Conservation (phyloP, 495 filamentous ascomycete genomes). For the Podospora pseudocomata region DNA sequence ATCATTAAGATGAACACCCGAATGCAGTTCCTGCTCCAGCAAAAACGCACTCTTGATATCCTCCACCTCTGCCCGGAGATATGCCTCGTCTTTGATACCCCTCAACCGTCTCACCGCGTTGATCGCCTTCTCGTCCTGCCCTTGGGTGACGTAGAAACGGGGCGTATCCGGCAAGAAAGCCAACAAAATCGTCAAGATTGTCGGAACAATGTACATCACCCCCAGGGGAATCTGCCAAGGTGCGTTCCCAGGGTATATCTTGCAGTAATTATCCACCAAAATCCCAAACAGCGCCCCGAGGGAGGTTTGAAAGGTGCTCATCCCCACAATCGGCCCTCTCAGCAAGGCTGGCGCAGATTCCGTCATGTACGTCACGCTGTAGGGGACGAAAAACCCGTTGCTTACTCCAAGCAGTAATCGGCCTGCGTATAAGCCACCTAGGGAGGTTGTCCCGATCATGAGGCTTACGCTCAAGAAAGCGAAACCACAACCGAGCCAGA, state of each 20-base stretch:
- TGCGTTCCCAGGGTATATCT: slow-evolving; percentile 24
- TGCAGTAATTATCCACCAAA: slow-evolving; percentile 50
- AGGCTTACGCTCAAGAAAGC: slow-evolving; percentile 37
- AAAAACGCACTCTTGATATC: slow-evolving; percentile 28
- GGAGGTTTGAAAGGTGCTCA: slow-evolving; percentile 48
- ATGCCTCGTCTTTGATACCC: slow-evolving; percentile 27
- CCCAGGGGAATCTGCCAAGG: slow-evolving; percentile 54
- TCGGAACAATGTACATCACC: slow-evolving; percentile 51
- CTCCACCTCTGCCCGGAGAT: slow-evolving; percentile 31
- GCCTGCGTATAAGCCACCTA: slow-evolving; percentile 43
- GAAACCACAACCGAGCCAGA: slow-evolving; percentile 44
- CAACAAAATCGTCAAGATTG: slow-evolving; percentile 43
- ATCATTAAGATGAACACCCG: slow-evolving; percentile 25
- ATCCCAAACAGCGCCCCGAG: slow-evolving; percentile 54
- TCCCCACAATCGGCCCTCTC: slow-evolving; percentile 45
- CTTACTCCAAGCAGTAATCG: slow-evolving; percentile 45
- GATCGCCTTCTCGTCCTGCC: slow-evolving; percentile 32
- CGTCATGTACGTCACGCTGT: slow-evolving; percentile 45
- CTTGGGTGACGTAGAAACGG: slow-evolving; percentile 42
- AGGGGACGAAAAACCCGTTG: slow-evolving; percentile 47
- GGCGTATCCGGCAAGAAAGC: slow-evolving; percentile 56
- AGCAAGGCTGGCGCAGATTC: slow-evolving; percentile 38
- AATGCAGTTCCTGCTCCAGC: slow-evolving; percentile 29
- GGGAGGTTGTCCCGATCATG: slow-evolving; percentile 41
- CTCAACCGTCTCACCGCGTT: slow-evolving; percentile 29